Evolutionary conservation across 441 rosid genomes (phyloP), one percentile per base, ranked within the genome.

Genomic region (Pelargonium myrrhifolium): DNA sequence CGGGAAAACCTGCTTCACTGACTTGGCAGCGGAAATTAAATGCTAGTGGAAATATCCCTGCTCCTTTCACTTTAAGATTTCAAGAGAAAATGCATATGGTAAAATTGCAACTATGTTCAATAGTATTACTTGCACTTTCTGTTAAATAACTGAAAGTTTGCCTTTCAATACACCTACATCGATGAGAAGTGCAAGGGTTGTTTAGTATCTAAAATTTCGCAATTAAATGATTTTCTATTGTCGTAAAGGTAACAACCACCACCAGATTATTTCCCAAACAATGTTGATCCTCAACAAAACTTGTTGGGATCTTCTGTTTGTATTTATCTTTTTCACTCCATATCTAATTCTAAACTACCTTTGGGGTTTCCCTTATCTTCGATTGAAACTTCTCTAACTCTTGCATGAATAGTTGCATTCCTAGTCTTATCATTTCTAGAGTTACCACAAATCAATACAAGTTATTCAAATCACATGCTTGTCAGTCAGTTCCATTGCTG

Each of bases 1-100:
- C 75, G 6, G 90, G 78, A 5, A 74, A 74, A 72, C 83, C 84
- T 68, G 82, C 96, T 55, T 72, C 76, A 15, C 56, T 90, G 59
- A 83, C 94, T 70, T 93, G 98, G 98, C 80, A 82, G 70, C 82
- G 97, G 20, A 74, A 72, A 75, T 70, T 93, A 71, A 78, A 83
- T 65, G 63, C 78, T 67, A 77, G 69, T 56, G 76, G 67, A 35
- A 87, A 81, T 58, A 53, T 68, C 40, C 94, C 93, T 62, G 11
- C 64, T 6, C 65, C 39, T 21, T 87, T 86, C 78, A 80, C 74
- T 69, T 21, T 86, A 14, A 78, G 65, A 40, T 74, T 84, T 56
- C 73, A 78, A 67, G 90, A 86, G 58, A 76, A 78, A 64, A 72
- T 74, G 71, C 85, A 83, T 71, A 9, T 92, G 96, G 98, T 92